Evolutionary conservation across 192 early-diverging fungal species (phyloP).

Genomic region (Geosiphon pyriformis): DNA sequence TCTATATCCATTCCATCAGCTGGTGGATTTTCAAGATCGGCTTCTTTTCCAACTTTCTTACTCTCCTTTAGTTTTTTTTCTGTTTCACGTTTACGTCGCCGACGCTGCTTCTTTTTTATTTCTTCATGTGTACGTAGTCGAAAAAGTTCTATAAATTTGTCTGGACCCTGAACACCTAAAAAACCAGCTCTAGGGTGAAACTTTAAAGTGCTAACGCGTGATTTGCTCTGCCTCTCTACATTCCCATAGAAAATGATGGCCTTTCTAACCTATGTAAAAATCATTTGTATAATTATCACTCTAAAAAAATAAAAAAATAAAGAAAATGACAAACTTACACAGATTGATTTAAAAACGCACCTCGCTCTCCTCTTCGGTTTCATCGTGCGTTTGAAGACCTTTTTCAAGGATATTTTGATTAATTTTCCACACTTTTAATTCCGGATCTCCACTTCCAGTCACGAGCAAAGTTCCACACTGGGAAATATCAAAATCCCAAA

Average conservation of each 20-base stretch:
- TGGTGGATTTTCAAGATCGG: slow-evolving; percentile 18
- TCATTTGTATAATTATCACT: neutral
- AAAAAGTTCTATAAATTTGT: slow-evolving; percentile 80
- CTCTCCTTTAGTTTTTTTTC: slow-evolving; percentile 60
- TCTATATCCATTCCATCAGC: slow-evolving; percentile 24
- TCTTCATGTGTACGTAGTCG: slow-evolving; percentile 71
- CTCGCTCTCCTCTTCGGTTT: slow-evolving; percentile 40
- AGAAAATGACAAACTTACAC: no score
- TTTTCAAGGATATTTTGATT: slow-evolving; percentile 52
- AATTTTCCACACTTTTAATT: slow-evolving; percentile 86
- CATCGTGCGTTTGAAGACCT: slow-evolving; percentile 47
- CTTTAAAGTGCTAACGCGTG: slow-evolving; percentile 70
- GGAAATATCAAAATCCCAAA: slow-evolving; percentile 80
- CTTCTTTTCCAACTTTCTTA: slow-evolving; percentile 37
- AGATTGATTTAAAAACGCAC: no score
- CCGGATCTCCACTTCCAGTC: slow-evolving; percentile 81
- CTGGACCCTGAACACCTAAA: slow-evolving; percentile 74
- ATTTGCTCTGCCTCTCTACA: slow-evolving; percentile 73
- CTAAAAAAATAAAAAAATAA: neutral
- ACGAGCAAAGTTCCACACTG: slow-evolving; percentile 62
- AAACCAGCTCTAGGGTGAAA: slow-evolving; percentile 77
- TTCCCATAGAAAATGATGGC: slow-evolving; percentile 71
- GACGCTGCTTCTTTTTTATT: slow-evolving; percentile 76
- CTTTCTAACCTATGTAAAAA: slow-evolving; percentile 37
- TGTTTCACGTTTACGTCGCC: slow-evolving; percentile 69